Conservation (phyloP, 306 rosid genomes). For the Oxytropis ochrocephala region DNA sequence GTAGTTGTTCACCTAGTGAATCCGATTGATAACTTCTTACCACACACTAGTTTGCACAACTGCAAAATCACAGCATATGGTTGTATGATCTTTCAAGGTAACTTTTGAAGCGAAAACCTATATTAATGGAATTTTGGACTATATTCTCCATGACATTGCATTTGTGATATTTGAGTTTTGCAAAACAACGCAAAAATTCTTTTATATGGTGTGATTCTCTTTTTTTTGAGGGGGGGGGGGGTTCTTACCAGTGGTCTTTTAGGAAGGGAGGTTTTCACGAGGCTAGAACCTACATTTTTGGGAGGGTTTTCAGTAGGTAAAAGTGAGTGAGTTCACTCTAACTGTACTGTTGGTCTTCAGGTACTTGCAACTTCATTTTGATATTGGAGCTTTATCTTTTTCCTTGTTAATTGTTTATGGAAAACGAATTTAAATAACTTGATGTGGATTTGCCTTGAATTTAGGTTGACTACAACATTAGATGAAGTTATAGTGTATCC, state of each 20-base stretch:
- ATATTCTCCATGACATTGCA: neutral
- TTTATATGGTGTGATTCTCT: neutral
- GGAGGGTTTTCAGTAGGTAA: neutral
- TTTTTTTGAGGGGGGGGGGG: neutral
- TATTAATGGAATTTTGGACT: neutral
- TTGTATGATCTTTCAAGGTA: constrained; percentile 1
- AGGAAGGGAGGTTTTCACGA: neutral
- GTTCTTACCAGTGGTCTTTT: neutral
- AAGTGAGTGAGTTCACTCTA: neutral
- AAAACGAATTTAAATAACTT: constrained; percentile 6
- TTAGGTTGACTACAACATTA: constrained; percentile 72
- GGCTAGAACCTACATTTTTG: neutral
- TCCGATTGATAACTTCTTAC: constrained; percentile 9
- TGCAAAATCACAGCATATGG: neutral
- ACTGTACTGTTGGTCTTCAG: neutral
- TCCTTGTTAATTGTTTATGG: neutral
- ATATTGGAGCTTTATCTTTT: neutral
- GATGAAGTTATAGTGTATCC: constrained; percentile 91
- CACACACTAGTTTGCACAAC: neutral
- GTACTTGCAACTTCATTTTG: constrained; percentile 7
- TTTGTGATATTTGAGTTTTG: neutral
- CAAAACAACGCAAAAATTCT: neutral
- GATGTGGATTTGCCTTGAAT: constrained; percentile 14
- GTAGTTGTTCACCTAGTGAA: neutral
- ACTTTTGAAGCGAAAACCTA: neutral